Conservation (phyloP, 352 stramenopile genomes). For the Phytopythium oedochilum region DNA sequence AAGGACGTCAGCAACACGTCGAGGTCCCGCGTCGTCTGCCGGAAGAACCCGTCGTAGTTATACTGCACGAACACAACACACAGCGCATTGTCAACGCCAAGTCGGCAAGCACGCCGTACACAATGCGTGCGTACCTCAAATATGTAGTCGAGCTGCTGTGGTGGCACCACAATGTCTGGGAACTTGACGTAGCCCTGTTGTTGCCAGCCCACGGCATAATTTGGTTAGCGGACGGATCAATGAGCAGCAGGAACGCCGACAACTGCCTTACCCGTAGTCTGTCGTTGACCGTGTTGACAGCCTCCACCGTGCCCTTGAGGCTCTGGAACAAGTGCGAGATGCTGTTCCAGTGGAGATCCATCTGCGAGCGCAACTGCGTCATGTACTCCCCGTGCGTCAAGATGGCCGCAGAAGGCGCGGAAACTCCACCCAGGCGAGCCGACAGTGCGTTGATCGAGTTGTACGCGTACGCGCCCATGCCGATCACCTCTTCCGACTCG, state of each 20-base stretch:
- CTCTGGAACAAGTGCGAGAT: conserved; percentile 80
- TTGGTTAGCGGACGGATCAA: background rate
- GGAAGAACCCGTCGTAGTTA: conserved; percentile 85
- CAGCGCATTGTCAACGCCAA: background rate
- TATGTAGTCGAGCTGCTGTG: conserved; percentile 85
- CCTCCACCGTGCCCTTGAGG: conserved; percentile 65
- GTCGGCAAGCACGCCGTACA: too few species aligned
- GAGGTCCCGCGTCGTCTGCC: conserved; percentile 71
- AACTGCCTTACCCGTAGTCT: conserved; percentile 53
- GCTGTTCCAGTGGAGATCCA: conserved; percentile 87
- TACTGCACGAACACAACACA: conserved; percentile 33
- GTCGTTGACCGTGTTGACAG: conserved; percentile 53
- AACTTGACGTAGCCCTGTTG: conserved; percentile 68
- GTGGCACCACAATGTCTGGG: conserved; percentile 55
- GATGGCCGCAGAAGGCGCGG: conserved; percentile 62
- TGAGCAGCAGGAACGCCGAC: background rate
- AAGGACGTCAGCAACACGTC: conserved; percentile 60
- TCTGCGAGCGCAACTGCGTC: conserved; percentile 78
- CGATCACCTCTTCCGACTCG: conserved; percentile 63
- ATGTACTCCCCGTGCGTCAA: conserved; percentile 85
- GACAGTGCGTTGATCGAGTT: conserved; percentile 81
- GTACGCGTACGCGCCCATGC: conserved; percentile 65
- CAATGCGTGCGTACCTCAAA: conserved; percentile 78
- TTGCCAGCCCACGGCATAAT: conserved; percentile 2
- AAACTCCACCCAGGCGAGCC: conserved; percentile 54